These are phyloP conservation scores for Hortiboletus flavorubellus DNA, from an alignment of 768 basidiomycete genomes.

Conservation along the genomic window DNA sequence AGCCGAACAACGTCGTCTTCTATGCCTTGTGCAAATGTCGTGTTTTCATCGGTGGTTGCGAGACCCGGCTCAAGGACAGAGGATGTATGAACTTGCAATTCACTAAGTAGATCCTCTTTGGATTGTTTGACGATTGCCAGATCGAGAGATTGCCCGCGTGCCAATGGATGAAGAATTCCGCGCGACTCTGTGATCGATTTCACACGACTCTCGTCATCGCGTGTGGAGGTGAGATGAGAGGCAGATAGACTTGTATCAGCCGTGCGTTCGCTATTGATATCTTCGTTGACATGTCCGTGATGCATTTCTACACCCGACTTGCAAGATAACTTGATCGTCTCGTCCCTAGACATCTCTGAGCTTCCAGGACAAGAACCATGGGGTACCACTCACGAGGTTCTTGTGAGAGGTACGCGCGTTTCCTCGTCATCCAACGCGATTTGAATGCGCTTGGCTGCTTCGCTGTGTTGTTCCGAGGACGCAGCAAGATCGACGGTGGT, in stretches of 20 bases:
- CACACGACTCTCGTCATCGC: background rate
- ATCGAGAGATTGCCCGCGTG: background rate
- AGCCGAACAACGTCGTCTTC: background rate
- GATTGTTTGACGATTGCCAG: background rate
- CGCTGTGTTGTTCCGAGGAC: background rate
- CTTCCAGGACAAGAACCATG: background rate
- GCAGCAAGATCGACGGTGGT: background rate
- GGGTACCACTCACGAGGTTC: background rate
- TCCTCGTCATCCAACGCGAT: background rate
- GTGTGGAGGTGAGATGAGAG: background rate
- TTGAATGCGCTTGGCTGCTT: background rate
- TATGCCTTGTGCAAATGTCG: background rate
- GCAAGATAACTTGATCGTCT: background rate
- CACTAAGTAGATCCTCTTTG: background rate
- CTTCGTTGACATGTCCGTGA: background rate
- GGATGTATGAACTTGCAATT: background rate
- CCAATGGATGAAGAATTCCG: background rate
- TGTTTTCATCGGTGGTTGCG: background rate
- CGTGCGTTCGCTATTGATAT: background rate
- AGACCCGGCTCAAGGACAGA: background rate
- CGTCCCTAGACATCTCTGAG: slow-evolving; percentile 4
- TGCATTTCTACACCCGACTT: background rate
- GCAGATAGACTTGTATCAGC: background rate
- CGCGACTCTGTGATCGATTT: background rate
- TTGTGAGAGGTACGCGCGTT: background rate